Percentiles rank a stretch among this genome's conserved stretches.
Conservation (phyloP, 805 yeast species). For the Clavispora vitiphila region DNA sequence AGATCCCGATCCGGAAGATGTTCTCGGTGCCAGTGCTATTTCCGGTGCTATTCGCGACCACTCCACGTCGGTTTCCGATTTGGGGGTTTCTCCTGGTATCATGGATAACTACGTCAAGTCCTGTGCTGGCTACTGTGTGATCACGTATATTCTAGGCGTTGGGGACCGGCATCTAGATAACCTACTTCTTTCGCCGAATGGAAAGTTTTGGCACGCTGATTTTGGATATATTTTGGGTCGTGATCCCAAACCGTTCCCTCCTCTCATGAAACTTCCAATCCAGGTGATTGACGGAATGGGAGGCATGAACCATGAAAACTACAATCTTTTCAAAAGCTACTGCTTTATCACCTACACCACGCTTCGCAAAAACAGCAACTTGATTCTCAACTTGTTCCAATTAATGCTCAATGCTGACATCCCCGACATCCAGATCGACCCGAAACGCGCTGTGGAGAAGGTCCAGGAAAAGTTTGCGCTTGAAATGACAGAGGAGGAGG, state of each 20-base stretch:
- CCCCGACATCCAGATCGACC: conserved; percentile 83
- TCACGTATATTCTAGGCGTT: conserved; percentile 89
- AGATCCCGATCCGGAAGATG: conserved; percentile 20
- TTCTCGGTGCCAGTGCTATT: neutral
- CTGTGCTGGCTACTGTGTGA: conserved; percentile 97
- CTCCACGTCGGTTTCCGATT: conserved; percentile 23
- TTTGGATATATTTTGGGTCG: conserved; percentile 95
- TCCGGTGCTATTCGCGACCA: neutral
- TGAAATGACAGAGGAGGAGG: conserved; percentile 93
- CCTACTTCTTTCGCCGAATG: conserved; percentile 68
- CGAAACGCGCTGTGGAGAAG: conserved; percentile 79
- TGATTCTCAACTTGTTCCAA: conserved; percentile 86
- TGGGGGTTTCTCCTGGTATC: conserved; percentile 54
- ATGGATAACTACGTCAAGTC: conserved; percentile 95
- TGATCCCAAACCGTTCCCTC: conserved; percentile 98
- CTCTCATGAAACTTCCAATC: conserved; percentile 94
- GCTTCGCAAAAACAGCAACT: conserved; percentile 79
- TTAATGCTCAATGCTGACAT: conserved; percentile 91
- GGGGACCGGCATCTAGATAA: conserved; percentile 97
- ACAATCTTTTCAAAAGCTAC: conserved; percentile 80
- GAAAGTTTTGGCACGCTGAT: conserved; percentile 95
- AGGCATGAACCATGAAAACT: conserved; percentile 80
- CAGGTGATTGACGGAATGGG: conserved; percentile 98
- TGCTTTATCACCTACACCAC: conserved; percentile 94
- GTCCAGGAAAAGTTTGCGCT: conserved; percentile 92